Conservation (phyloP, 768 basidiomycete genomes). For the Podaxis rugospora region DNA sequence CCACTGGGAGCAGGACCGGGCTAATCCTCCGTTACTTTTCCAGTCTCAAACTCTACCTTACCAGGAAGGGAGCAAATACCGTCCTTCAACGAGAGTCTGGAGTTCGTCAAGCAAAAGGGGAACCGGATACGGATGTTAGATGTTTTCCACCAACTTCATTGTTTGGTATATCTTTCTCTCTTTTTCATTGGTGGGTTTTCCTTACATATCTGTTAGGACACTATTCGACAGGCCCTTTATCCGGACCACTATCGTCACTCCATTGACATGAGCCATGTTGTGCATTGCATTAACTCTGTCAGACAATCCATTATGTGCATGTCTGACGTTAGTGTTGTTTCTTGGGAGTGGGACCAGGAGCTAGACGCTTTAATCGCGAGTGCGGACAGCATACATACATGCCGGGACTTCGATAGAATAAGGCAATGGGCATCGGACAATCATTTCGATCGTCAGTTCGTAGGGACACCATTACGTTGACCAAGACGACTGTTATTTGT, state of each 20-base stretch:
- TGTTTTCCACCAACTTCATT: conserved; percentile 8
- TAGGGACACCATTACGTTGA: neutral
- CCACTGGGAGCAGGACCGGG: neutral
- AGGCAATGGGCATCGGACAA: conserved; percentile 1
- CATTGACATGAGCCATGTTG: neutral
- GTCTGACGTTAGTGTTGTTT: conserved; percentile 3
- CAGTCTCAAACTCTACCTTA: conserved; percentile 4
- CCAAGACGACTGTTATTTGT: no score
- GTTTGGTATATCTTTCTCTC: neutral
- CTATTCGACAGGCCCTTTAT: neutral
- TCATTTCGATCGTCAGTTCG: conserved; percentile 5
- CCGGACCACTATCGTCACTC: neutral
- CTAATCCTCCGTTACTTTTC: neutral
- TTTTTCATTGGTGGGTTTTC: neutral
- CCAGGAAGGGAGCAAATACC: neutral
- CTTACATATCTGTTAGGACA: neutral
- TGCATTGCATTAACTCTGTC: conserved; percentile 5
- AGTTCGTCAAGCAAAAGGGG: neutral
- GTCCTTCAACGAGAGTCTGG: neutral
- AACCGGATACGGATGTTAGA: neutral
- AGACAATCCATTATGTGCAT: conserved; percentile 8
- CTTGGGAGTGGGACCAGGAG: conserved; percentile 5
- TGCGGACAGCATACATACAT: neutral
- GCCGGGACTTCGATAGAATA: conserved; percentile 3
- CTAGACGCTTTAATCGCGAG: neutral